Base-by-base conservation (phyloP, 2,329 filamentous ascomycete genomes). In the Curvularia verruculosa region DNA sequence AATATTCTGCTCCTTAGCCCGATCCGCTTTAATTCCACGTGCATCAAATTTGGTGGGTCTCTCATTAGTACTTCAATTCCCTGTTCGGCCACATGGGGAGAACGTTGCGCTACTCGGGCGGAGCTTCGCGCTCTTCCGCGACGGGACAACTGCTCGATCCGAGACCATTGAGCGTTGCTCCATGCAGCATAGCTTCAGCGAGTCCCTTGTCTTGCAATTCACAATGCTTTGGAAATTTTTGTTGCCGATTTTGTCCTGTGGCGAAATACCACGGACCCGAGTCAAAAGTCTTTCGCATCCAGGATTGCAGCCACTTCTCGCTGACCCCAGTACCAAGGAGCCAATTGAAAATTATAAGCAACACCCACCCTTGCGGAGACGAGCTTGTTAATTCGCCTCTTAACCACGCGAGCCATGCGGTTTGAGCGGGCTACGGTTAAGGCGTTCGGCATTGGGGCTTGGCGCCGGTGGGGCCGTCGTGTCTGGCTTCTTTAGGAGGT, bases 51-150 rank as follows among this genome's bases (percentile, higher is more conserved):
- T 41, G 7, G 10, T 15, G 31, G 6, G 18, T 6, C 10, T 34
- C 9, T 41, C 28, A 53, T 53, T 56, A 49, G 54, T 46, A 43
- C 18, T 7, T 28, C 26, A 36, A 12, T 34, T 47, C 31, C 36
- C 28, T 53, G 46, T 26, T 19, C 29, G 43, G 36, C 54, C 49
- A 56, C 43, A 52, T 56, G 49, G 54, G 49, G 46, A 56, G 43
- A 52, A 37, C 45, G 43, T 47, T 39, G n/a, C 13, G 18, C 40
- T 34, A 40, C 18, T 2, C 19, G 19, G 46, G 54, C 29, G 49
- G 54, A 44, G 43, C 29, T 47, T 36, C 28, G 23, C 54, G 13
- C 36, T 29, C 39, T 36, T 48, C 49, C 28, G 28, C 36, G 9
- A 24, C 49, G 54, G 49, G 24, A 21, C 24, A 23, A 31, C 12